These are phyloP conservation scores for Nakaseomyces uthaithaninus DNA, from an alignment of 1,139 yeast species.

Conservation along the genomic window DNA sequence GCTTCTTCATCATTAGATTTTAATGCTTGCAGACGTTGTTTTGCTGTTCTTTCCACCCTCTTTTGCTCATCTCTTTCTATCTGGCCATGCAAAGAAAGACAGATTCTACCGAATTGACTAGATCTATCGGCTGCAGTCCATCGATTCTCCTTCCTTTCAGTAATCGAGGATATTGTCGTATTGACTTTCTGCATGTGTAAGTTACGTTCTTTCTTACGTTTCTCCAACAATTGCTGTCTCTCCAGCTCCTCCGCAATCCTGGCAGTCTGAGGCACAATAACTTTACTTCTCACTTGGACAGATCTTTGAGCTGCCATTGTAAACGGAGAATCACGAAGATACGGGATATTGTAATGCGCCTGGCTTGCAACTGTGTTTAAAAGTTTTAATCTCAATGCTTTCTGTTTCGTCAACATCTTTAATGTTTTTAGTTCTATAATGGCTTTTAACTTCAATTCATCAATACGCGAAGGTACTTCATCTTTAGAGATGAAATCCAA, in stretches of 20 bases:
- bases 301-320: slow-evolving; percentile 55
- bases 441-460: slow-evolving; percentile 52
- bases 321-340: slow-evolving; percentile 43
- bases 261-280: slow-evolving; percentile 53
- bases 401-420: slow-evolving; percentile 74
- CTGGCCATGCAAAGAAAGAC: slow-evolving; percentile 36
- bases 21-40: slow-evolving; percentile 78
- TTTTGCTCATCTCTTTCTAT: slow-evolving; percentile 69
- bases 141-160: slow-evolving; percentile 25
- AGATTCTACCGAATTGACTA: slow-evolving; percentile 34
- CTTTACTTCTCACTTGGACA: slow-evolving; percentile 62
- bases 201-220: slow-evolving; percentile 37
- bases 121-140: slow-evolving; percentile 26
- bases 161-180: slow-evolving; percentile 36
- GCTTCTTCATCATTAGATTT: slow-evolving; percentile 83
- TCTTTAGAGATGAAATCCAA: slow-evolving; percentile 37
- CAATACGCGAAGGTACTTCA: slow-evolving; percentile 36
- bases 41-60: slow-evolving; percentile 67
- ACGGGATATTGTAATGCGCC: slow-evolving; percentile 45
- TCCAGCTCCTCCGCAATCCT: slow-evolving; percentile 56
- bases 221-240: slow-evolving; percentile 46
- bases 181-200: slow-evolving; percentile 34
- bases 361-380: slow-evolving; percentile 58
- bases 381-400: slow-evolving; percentile 68
- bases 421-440: slow-evolving; percentile 77